Base-by-base conservation (phyloP, 768 basidiomycete genomes). In the Termitomyces sp. region DNA sequence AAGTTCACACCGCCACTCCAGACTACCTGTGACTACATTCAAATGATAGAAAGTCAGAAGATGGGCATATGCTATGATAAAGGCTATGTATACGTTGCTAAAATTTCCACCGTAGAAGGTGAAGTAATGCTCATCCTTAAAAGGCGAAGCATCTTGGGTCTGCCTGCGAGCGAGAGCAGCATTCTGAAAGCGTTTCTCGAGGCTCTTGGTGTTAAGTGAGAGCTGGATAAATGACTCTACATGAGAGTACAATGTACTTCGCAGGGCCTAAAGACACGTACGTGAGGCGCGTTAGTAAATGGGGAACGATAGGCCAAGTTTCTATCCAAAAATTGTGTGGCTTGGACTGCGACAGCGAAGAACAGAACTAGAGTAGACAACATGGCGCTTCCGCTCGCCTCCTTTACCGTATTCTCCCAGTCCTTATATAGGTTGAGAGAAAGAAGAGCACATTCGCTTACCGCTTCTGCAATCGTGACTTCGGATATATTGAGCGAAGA, bases 51-150 rank as follows among this genome's bases (percentile, higher is more conserved):
- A 25, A 39, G 35, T 50, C 35, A 37, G 16, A 37, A 50, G 34
- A 23, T 16, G 3, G 7, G 35, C 2, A 17, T 25, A n/a, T n/a
- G 3, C 16, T 35, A 17, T 14, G 1, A 16, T 17, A 23, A 37
- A 5, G 37, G 10, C 83, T 72, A 82, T 28, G 37, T 49, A 30
- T 45, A 44, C 58, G 30, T 59, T 59, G 16, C 58, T 54, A 25
- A 59, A 59, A 28, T 59, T 49, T 9, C 41, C 53, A 19, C 53
- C 58, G 14, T 27, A 59, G 11, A 59, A 59, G 19, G 58, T 59
- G 9, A 44, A 48, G 28, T 59, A 59, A 30, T 59, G 58, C 27
- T 59, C 53, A 44, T 59, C 58, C 34, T 40, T 55, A 43, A 55
- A 59, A n/a, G 40, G 35, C 1, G 58, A 23, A 21, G 53, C 58